Base-by-base conservation (phyloP, 345 rosid genomes). In the Raphanus sativus region DNA sequence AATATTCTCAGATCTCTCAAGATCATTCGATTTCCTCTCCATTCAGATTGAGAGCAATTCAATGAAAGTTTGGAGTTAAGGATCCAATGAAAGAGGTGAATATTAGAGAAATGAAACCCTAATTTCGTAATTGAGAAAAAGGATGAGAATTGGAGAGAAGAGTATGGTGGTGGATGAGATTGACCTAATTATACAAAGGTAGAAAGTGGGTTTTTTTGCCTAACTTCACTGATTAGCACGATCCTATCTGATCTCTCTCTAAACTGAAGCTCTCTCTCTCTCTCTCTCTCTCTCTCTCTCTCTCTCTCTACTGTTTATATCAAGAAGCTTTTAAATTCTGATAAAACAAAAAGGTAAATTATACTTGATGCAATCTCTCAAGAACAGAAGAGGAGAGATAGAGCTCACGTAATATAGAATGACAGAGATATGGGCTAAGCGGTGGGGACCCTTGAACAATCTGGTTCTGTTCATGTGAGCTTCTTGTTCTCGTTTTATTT, bases 381-480 rank as follows among this genome's bases (percentile, higher is more conserved):
- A 62, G 70, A 79, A 54, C 29, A 21, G 69, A 25, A 7, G 40
- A 65, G 15, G 9, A 32, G 12, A 40, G 71, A 61, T 2, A 16
- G 73, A 42, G 29, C 5, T 69, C 32, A 52, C 52, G 74, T 67
- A 52, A 61, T 54, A 74, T 62, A 24, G 71, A 74, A 62, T 74
- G 78, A 79, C 8, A 64, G 79, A 79, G 82, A 74, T 62, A 74
- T 79, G 75, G 75, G 65, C 69, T n/a, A 25, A 15, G 64, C 21
- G 48, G 59, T 7, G 76, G 63, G 79, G 79, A 59, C 79, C 79
- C 83, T 70, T 75, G 79, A 80, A 65, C 75, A 74, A 80, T 74
- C 82, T 70, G 79, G 83, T 80, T 80, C 68, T 80, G 76, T 69
- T 80, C 83, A 80, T 80, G 83, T 80, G 83, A 75, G 79, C 79